phyloP scores from a whole-genome alignment of 2,329 filamentous ascomycete species.

The Colletotrichum navitas region DNA sequence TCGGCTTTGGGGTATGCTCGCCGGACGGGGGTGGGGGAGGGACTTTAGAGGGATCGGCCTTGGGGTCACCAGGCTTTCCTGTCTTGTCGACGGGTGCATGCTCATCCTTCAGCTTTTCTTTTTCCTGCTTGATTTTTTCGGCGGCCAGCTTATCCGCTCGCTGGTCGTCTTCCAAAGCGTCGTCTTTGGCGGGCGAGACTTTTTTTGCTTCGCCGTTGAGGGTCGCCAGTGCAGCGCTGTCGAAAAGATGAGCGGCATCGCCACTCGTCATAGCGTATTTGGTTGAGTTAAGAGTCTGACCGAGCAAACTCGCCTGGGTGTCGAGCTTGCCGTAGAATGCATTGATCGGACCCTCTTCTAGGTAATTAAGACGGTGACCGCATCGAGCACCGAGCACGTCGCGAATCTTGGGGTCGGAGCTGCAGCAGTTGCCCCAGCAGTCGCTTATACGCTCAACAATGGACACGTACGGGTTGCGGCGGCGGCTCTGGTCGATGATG shows the following conservation, averaged over 20 bases:
- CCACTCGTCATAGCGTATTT: slow-evolving; percentile 39
- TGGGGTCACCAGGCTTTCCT: slow-evolving; percentile 33
- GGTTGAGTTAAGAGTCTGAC: slow-evolving; percentile 39
- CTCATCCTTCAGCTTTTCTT: slow-evolving; percentile 34
- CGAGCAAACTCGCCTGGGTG: slow-evolving; percentile 32
- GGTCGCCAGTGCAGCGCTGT: slow-evolving; percentile 35
- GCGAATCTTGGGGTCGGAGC: slow-evolving; percentile 39
- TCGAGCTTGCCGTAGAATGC: slow-evolving; percentile 42
- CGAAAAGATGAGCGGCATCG: slow-evolving; percentile 34
- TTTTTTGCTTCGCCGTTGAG: slow-evolving; percentile 34
- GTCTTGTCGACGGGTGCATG: slow-evolving; percentile 33
- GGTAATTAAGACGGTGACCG: slow-evolving; percentile 43
- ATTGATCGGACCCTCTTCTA: slow-evolving; percentile 36
- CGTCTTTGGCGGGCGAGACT: slow-evolving; percentile 29
- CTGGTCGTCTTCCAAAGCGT: slow-evolving; percentile 40
- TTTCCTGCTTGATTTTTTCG: slow-evolving; percentile 34
- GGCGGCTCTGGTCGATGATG: slow-evolving; percentile 48
- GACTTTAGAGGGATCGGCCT: slow-evolving; percentile 30
- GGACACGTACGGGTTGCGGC: slow-evolving; percentile 38
- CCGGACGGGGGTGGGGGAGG: not conserved
- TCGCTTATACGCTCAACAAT: slow-evolving; percentile 43
- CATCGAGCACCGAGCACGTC: slow-evolving; percentile 42
- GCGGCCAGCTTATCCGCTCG: slow-evolving; percentile 27
- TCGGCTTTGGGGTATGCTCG: slow-evolving; percentile 1
- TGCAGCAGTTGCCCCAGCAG: slow-evolving; percentile 44